Evolutionary conservation across 2,329 filamentous ascomycete genomes (phyloP), one percentile per base, ranked within the genome.

Genomic region (Colletotrichum trifolii): DNA sequence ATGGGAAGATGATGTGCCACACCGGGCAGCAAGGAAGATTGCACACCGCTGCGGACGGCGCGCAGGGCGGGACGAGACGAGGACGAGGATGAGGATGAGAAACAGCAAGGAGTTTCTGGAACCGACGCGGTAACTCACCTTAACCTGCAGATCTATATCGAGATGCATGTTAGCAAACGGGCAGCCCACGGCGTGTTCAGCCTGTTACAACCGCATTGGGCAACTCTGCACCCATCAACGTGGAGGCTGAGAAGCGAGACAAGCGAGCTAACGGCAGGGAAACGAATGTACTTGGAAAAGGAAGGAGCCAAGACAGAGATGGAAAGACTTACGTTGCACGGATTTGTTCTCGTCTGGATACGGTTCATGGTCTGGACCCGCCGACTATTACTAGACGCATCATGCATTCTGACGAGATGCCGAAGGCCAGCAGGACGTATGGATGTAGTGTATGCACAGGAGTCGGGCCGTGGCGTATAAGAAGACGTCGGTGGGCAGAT

Each of bases 321-420:
- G 54, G 47, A 63, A 63, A 59, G 54, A 63, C 60, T 52, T 12
- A 63, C 60, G 25, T 58, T 63, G 59, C 60, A 63, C 54, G 60
- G 60, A 42, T 59, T 59, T 7, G 60, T 63, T 33, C 60, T 54
- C 8, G 60, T 59, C 40, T 63, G 60, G 47, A 52, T 47, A 34
- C 54, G 60, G 54, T 15, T 59, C 60, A 59, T 53, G 35, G 52
- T 63, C 25, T 63, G 54, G 60, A 59, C 60, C 60, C 60, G 60
- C 60, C 54, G 54, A 13, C 25, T 25, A 25, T n/a, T 33, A 38
- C 54, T 59, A 42, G 47, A 47, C 5, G 35, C 25, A 47, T 63
- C 60, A 17, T 58, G 60, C 60, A 58, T 59, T 42, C 35, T 48
- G 25, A 43, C 33, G 46, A 45, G 33, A 39, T 45, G 45, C 36